Evolutionary conservation across 768 basidiomycete genomes (phyloP), one percentile per base, ranked within the genome.

Genomic region (Termitomyces sp.): DNA sequence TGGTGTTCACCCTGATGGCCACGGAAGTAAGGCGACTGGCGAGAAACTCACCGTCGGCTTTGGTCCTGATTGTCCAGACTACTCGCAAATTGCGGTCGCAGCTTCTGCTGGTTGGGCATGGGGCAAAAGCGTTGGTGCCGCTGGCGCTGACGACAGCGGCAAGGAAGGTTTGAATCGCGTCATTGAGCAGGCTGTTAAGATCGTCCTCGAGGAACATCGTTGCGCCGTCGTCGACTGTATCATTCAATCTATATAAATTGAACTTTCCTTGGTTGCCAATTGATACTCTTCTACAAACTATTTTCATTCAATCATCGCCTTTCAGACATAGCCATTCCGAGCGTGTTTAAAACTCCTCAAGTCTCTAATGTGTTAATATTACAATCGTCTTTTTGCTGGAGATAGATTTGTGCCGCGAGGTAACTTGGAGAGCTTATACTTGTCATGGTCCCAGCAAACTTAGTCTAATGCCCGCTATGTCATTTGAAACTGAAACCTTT

Each of bases 21-120:
- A 80, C 46, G 87, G 86, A 2, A 75, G 80, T 8, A 71, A 68
- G 33, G 72, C 69, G 0, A 66, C 75, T 0, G 83, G 81, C 0
- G 75, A 75, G 7, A 72, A 79, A 51, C 78, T 90, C 0, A 80
- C 84, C 7, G 79, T 85, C 13, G 85, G 86, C 0, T 88, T 90
- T 62, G 86, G 86, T 0, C 86, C 86, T 3, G 72, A 78, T 37
- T 73, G 73, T 58, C 86, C 87, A 0, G 85, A 89, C 64, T 85
- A 83, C 63, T 66, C 80, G 0, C 76, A 79, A 57, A 84, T 89
- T 45, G 88, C 88, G 0, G 80, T 81, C 2, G 87, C 87, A 0
- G 87, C 88, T 0, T 85, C 86, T 6, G 81, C 79, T 3, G 87
- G 87, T 1, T 89, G 88, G 87, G 84, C 78, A 0, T 86, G 83